Base-by-base conservation (phyloP, 306 rosid genomes). In the Begonia masoniana region DNA sequence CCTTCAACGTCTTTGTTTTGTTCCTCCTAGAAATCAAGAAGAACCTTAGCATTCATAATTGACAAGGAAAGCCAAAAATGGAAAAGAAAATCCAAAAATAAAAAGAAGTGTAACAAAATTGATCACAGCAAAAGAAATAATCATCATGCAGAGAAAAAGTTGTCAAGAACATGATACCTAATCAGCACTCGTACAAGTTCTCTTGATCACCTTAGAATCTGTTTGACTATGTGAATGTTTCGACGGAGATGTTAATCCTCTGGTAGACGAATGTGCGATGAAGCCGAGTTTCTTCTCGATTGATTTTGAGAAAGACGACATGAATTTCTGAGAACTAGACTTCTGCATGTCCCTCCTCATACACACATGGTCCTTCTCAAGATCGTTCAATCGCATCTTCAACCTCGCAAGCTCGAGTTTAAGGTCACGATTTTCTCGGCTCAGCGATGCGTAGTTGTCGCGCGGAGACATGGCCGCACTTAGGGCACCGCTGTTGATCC, bases 381-480 rank as follows among this genome's bases (percentile, higher is more conserved):
- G 81, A 66, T 92, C 99, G 69, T 92, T 92, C 51, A 92, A 67
- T 42, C 96, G 72, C 99, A 92, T 92, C 53, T 96, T 60, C 23
- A 92, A 64, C 36, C 96, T 60, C 3, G 96, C 88, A 45, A 92
- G 78, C 68, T 92, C 96, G 5, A 92, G 96, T 68, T 92, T 92
- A 36, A 92, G 79, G 67, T 92, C 99, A 10, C 99, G 96, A n/a
- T 92, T 92, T 69, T 92, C 99, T 5, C 99, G 74, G 63, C 99
- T 72, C 60, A 92, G 57, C 21, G 99, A 92, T 12, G 99, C 96
- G 13, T 92, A 92, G 66, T 92, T 92, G 82, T 92, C 99, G n/a
- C 84, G 76, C 7, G 99, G 99, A 66, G 99, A 92, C 99, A 91
- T 91, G 9, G 99, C 96, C 2, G 99, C 99, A 54, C 96, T 91